Conservation (phyloP, 176 grass and related monocot species). For the Juncus inflexus region DNA sequence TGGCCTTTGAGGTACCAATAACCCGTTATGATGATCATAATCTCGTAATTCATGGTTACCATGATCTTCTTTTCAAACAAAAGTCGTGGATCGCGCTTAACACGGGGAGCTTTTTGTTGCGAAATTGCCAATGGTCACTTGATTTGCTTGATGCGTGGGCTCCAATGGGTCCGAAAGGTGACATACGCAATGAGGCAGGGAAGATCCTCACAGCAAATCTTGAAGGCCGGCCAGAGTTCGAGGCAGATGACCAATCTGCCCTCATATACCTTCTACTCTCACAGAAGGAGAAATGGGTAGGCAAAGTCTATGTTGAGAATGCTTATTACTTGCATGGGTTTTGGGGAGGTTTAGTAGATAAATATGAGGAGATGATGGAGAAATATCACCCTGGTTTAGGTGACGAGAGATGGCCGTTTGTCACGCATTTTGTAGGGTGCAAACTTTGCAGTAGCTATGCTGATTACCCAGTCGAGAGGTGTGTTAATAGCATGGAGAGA, state of each 20-base stretch:
- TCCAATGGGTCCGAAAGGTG: constrained; percentile 83
- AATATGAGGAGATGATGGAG: constrained; percentile 95
- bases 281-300: constrained; percentile 73
- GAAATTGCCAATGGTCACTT: constrained; percentile 88
- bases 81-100: constrained; percentile 90
- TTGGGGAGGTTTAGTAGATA: constrained; percentile 82
- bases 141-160: constrained; percentile 79
- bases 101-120: constrained; percentile 84
- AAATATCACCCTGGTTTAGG: constrained; percentile 78
- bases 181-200: constrained; percentile 56
- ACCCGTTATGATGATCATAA: constrained; percentile 52
- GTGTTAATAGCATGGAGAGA: constrained; percentile 85
- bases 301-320: constrained; percentile 85
- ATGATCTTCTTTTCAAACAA: constrained; percentile 73
- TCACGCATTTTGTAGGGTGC: constrained; percentile 92
- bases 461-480: constrained; percentile 79
- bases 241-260: constrained; percentile 91
- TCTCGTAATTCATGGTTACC: constrained; percentile 89
- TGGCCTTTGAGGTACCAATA: constrained; percentile 84
- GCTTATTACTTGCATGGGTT: constrained; percentile 93
- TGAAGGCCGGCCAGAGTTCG: constrained; percentile 74
- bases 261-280: constrained; percentile 86
- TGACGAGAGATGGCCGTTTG: constrained; percentile 86
- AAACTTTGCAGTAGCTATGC: constrained; percentile 92
- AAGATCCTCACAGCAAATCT: constrained; percentile 69